Conservation (phyloP, 2,329 filamentous ascomycete species). For the Camptophora hylomeconis region DNA sequence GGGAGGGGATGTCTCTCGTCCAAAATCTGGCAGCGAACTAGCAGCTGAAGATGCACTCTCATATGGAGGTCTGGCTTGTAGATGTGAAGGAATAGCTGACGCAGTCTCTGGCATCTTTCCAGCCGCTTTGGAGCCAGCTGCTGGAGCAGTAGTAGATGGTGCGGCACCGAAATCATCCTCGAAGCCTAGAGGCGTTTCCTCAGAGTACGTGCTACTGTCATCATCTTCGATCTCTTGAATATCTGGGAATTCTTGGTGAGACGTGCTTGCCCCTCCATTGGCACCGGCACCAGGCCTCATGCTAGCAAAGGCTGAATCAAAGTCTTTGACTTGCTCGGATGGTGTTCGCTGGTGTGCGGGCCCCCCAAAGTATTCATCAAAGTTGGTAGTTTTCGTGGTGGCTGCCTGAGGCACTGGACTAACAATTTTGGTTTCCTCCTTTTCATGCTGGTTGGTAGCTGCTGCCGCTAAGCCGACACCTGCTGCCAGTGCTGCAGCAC, state of each 20-base stretch:
- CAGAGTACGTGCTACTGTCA: constrained; percentile 68
- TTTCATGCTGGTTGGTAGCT: neutral
- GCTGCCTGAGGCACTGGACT: constrained; percentile 16
- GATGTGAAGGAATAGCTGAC: neutral
- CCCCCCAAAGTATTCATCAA: constrained; percentile 33
- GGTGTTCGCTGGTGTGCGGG: constrained; percentile 30
- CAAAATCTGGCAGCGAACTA: constrained; percentile 35
- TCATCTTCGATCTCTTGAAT: constrained; percentile 76
- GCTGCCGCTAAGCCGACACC: constrained; percentile 3
- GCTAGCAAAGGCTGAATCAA: constrained; percentile 33
- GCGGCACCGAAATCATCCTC: constrained; percentile 68
- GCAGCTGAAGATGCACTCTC: constrained; percentile 23
- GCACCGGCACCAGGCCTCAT: constrained; percentile 30
- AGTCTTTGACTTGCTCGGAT: constrained; percentile 34
- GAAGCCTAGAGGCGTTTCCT: constrained; percentile 55
- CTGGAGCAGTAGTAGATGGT: constrained; percentile 18
- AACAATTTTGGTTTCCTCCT: constrained; percentile 7
- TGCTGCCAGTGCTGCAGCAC: constrained; percentile 8
- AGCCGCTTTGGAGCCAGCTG: constrained; percentile 20
- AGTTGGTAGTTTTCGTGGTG: constrained; percentile 25
- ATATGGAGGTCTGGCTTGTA: constrained; percentile 14
- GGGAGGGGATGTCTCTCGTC: constrained; percentile 40
- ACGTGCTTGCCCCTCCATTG: constrained; percentile 18
- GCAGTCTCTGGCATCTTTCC: constrained; percentile 23
- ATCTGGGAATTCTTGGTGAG: constrained; percentile 70